Evolutionary conservation across 805 yeast species (phyloP).

Genomic region (Teunomyces stri): DNA sequence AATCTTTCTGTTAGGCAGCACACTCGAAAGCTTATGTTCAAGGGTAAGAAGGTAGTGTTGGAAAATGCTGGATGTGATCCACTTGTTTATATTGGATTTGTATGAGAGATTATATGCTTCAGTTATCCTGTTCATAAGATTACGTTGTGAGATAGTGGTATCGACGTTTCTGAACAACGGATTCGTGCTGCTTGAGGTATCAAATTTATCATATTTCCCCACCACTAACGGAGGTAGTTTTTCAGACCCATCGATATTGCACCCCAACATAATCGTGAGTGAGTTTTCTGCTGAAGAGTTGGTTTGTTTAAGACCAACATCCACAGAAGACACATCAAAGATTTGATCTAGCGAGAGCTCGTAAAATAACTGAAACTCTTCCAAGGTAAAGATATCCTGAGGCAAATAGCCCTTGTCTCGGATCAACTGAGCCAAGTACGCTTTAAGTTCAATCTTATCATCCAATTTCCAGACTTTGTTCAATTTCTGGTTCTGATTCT

Average conservation of each 20-base stretch:
- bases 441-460: constrained; percentile 50
- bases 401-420: constrained; percentile 38
- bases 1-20: constrained; percentile 46
- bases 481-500: constrained; percentile 25
- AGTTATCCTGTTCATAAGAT: constrained; percentile 38
- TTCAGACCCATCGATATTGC: constrained; percentile 62
- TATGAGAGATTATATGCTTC: constrained; percentile 52
- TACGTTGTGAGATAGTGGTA: constrained; percentile 11
- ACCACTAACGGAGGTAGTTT: constrained; percentile 59
- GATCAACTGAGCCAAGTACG: constrained; percentile 34
- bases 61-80: constrained; percentile 62
- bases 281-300: constrained; percentile 39
- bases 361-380: constrained; percentile 59
- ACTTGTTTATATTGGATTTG: constrained; percentile 58
- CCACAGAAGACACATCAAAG: constrained; percentile 44
- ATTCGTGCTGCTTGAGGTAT: constrained; percentile 27
- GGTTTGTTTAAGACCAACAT: constrained; percentile 40
- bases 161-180: constrained; percentile 15
- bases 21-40: constrained; percentile 54
- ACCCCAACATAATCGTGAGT: constrained; percentile 58
- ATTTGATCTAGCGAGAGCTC: constrained; percentile 60
- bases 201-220: constrained; percentile 53
- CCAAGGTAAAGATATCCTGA: constrained; percentile 55
- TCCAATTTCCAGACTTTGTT: constrained; percentile 61
- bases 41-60: constrained; percentile 60